phyloP scores from a whole-genome alignment of 495 filamentous ascomycete genomes.

The Niebla homalea region DNA sequence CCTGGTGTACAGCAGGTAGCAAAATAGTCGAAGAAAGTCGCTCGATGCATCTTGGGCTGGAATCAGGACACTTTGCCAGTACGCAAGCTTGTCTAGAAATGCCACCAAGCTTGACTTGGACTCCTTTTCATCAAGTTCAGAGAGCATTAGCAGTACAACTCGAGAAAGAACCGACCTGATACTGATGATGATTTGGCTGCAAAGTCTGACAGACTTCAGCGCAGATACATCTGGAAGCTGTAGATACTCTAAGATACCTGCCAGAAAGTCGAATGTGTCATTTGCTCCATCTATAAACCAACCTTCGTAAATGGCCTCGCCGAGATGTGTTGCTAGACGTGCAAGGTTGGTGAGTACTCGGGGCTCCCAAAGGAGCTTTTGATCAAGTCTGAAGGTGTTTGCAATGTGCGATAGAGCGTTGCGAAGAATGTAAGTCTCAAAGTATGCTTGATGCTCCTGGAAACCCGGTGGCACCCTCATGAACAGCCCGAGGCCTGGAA shows the following conservation, averaged over 20 bases:
- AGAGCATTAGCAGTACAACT: constrained; percentile 65
- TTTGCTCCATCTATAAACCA: constrained; percentile 86
- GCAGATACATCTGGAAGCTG: constrained; percentile 70
- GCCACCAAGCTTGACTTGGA: constrained; percentile 43
- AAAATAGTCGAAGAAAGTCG: constrained; percentile 66
- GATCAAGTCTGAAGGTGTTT: constrained; percentile 54
- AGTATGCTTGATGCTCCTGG: constrained; percentile 84
- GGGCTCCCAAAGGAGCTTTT: constrained; percentile 63
- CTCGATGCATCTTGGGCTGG: constrained; percentile 59
- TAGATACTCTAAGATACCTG: constrained; percentile 70
- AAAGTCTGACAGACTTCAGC: constrained; percentile 77
- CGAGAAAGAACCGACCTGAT: constrained; percentile 65
- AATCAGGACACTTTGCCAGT: constrained; percentile 91
- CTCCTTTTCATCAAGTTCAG: constrained; percentile 59
- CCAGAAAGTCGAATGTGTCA: constrained; percentile 74
- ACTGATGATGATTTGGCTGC: constrained; percentile 59
- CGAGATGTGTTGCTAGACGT: constrained; percentile 62
- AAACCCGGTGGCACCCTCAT: constrained; percentile 85
- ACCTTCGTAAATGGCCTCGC: constrained; percentile 85
- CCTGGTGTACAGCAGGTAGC: constrained; percentile 80
- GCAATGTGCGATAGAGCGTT: constrained; percentile 59
- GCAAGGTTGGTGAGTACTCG: constrained; percentile 75
- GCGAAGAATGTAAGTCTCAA: constrained; percentile 77
- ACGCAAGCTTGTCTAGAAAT: constrained; percentile 72
- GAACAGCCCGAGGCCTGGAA: constrained; percentile 75